These are phyloP conservation scores for Podaxis mareebaensis DNA, from an alignment of 768 basidiomycete genomes.

Conservation along the genomic window DNA sequence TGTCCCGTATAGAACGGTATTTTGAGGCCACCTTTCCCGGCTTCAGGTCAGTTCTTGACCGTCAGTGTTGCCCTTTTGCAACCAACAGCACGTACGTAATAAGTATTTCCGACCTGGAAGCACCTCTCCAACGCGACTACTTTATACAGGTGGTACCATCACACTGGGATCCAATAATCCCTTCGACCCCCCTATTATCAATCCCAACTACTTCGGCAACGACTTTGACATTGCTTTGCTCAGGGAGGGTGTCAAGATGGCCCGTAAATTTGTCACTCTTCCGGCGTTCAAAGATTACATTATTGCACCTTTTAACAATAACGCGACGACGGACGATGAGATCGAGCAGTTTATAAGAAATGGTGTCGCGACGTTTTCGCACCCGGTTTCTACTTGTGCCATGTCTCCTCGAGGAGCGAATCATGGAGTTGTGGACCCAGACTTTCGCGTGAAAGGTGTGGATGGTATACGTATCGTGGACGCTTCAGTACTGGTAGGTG, in stretches of 20 bases:
- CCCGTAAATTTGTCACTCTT: constrained; percentile 22
- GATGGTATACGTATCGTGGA: constrained; percentile 36
- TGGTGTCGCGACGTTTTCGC: constrained; percentile 22
- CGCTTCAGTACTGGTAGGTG: constrained; percentile 31
- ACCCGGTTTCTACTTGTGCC: constrained; percentile 30
- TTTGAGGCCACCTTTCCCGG: constrained; percentile 22
- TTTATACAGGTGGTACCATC: constrained; percentile 27
- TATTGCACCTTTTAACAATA: constrained; percentile 19
- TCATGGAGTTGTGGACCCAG: constrained; percentile 34
- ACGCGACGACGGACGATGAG: constrained; percentile 24
- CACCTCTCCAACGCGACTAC: not conserved
- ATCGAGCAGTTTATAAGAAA: constrained; percentile 24
- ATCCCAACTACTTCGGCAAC: constrained; percentile 43
- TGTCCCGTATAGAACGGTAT: not conserved
- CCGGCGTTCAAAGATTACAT: constrained; percentile 28
- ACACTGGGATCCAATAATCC: constrained; percentile 40
- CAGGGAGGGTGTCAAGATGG: constrained; percentile 23
- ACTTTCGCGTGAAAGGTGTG: constrained; percentile 32
- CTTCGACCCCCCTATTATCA: constrained; percentile 45
- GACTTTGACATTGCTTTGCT: constrained; percentile 28
- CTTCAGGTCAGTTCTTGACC: constrained; percentile 32
- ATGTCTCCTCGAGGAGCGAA: constrained; percentile 26
- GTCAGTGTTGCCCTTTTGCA: constrained; percentile 28
- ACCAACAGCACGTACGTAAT: constrained; percentile 35
- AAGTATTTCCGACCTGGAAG: not conserved